Base-by-base conservation (phyloP, 83 land plant genomes). In the Larix sibirica region DNA sequence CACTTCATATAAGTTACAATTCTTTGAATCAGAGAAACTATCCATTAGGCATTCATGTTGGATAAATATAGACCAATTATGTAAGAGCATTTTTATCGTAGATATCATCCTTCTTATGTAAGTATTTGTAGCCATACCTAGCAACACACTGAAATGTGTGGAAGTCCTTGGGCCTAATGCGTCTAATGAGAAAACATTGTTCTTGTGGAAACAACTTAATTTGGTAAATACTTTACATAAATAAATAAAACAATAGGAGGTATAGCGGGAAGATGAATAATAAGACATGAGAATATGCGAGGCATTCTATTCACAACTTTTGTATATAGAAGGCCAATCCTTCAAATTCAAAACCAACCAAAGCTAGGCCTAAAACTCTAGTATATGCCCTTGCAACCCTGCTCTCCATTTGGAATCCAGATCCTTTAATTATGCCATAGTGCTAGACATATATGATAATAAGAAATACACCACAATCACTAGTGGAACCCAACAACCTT, bases 401-500 rank as follows among this genome's bases (percentile, higher is more conserved):
- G 80, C 86, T 89, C 65, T 93, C 91, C 86, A 90, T 87, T 87
- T 93, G 91, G 69, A 91, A 89, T 81, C 90, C 93, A 62, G 90
- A 91, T 17, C 91, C 85, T 68, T 91, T 93, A 3, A 86, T 68
- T 0, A 93, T 90, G 4, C 93, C 93, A 81, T 93, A 93, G 81
- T 93, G 93, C 95, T 93, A 93, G 31, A 86, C 87, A 65, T 87
- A 89, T 93, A 93, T 93, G 68, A 93, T 82, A 62, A 91, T 0
- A 17, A 90, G 83, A 70, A 89, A 90, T 8, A 86, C 86, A 60
- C 80, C 85, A 0, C 88, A 54, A 91, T 91, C 17, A 90, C 93
- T 23, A 93, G 90, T 20, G 95, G 93, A 44, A 89, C 93, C 93
- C 93, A 90, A 28, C 95, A 93, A 44, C 95, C 95, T 86, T 89